Conservation (phyloP, 129 eudicot genomes). For the Flaveria robusta region DNA sequence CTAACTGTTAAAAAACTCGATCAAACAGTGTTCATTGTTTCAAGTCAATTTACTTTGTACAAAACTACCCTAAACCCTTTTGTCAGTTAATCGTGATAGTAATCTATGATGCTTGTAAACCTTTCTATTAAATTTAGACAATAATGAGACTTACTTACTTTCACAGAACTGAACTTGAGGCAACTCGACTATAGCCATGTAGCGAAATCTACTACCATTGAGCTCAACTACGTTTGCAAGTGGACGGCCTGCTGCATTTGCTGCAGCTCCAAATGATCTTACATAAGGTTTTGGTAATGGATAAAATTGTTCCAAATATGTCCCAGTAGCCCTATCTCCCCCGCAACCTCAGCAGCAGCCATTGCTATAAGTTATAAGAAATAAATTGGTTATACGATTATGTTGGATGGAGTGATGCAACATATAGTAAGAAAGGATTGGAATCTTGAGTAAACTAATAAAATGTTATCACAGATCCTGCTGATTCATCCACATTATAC, state of each 20-base stretch:
- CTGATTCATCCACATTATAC: neutral
- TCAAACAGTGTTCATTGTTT: neutral
- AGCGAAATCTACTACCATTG: neutral
- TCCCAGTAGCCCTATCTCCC: neutral
- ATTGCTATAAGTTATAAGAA: neutral
- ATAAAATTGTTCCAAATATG: neutral
- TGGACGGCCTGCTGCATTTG: neutral
- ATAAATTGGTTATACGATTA: neutral
- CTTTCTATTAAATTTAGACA: neutral
- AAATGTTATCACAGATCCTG: neutral
- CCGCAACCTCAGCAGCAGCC: neutral
- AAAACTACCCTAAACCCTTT: neutral
- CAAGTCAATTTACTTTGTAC: neutral
- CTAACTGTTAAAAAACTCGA: neutral
- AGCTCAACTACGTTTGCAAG: constrained; percentile 24
- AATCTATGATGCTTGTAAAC: neutral
- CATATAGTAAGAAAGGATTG: constrained; percentile 7
- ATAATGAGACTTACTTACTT: constrained; percentile 23
- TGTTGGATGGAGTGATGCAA: neutral
- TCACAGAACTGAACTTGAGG: constrained; percentile 10
- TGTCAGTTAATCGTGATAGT: neutral
- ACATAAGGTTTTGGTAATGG: neutral
- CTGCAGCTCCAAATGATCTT: constrained; percentile 13
- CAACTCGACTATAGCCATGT: constrained; percentile 17
- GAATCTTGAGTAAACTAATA: constrained; percentile 13